These are phyloP conservation scores for Aspergillus steynii DNA, from an alignment of 495 filamentous ascomycete species.

Conservation along the genomic window DNA sequence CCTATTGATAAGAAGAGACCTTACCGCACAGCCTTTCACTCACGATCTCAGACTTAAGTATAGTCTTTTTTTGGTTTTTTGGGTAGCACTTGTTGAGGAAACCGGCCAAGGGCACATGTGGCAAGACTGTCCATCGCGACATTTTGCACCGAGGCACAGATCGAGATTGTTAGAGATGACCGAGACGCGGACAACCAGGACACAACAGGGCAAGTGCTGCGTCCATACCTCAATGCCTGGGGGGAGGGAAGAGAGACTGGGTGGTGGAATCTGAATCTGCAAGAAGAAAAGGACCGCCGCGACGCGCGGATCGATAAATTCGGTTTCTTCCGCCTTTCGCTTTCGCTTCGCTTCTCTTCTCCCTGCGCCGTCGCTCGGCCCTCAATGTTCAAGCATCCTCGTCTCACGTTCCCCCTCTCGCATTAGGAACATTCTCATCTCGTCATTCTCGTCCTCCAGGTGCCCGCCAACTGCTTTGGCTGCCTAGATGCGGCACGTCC, in stretches of 20 bases:
- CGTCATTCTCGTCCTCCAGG: neutral
- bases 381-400: neutral
- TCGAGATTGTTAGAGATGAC: neutral
- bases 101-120: slow-evolving; percentile 23
- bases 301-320: neutral
- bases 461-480: neutral
- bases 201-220: neutral
- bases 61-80: neutral
- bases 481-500: slow-evolving; percentile 29
- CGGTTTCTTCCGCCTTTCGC: neutral
- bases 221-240: neutral
- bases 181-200: too few relatives aligned
- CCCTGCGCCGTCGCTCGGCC: neutral
- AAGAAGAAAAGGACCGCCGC: neutral
- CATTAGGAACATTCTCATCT: neutral
- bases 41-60: slow-evolving; percentile 44
- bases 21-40: slow-evolving; percentile 62
- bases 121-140: slow-evolving; percentile 12
- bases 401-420: neutral
- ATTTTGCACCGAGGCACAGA: slow-evolving; percentile 6
- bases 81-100: slow-evolving; percentile 16
- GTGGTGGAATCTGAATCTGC: too few relatives aligned
- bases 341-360: neutral
- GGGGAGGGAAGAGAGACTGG: too few relatives aligned
- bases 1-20: slow-evolving; percentile 15